Evolutionary conservation across 495 filamentous ascomycete genomes (phyloP), one percentile per base, ranked within the genome.

Genomic region (Hypoxylon lenormandii): DNA sequence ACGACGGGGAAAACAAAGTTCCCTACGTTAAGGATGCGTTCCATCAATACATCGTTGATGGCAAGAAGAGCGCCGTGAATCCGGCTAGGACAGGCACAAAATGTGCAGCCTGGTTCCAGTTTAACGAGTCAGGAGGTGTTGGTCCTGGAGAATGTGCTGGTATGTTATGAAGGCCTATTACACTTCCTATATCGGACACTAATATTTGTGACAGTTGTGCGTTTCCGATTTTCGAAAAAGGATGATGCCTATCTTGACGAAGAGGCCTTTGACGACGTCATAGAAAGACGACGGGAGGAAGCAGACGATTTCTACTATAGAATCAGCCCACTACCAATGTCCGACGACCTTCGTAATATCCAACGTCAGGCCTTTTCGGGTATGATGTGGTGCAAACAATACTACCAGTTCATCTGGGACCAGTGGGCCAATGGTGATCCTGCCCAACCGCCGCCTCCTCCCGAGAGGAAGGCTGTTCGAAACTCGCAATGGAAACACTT

Each of bases 311-410:
- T 98, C 73, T 98, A 94, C 81, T 95, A 87, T 72, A 88, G 90
- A 42, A 92, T 98, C 78, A 97, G 91, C 79, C 94, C 94, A 1
- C 82, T 98, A 37, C 94, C 94, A 2, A 96, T 98, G 91, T 86
- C 90, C 8, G 94, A 98, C 33, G 94, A 98, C 70, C 85, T 98
- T 22, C 88, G 94, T 43, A 97, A 95, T 78, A 94, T 98, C 69
- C 94, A 98, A 74, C 86, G 94, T 54, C 94, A 98, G 79, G 94
- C 94, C 3, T 90, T 97, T 53, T 86, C 92, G 0, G 94, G 94
- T 42, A 97, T 98, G 95, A 88, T 98, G 83, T 98, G 94, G 94
- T 93, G 89, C 47, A 98, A 98, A 77, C 94, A 98, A 78, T 91
- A 91, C 78, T 98, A 98, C 76, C 88, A 96, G 72, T 97, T 98